Evolutionary conservation across 495 filamentous ascomycete species (phyloP).

Genomic region (Penicillium ochrochloron): DNA sequence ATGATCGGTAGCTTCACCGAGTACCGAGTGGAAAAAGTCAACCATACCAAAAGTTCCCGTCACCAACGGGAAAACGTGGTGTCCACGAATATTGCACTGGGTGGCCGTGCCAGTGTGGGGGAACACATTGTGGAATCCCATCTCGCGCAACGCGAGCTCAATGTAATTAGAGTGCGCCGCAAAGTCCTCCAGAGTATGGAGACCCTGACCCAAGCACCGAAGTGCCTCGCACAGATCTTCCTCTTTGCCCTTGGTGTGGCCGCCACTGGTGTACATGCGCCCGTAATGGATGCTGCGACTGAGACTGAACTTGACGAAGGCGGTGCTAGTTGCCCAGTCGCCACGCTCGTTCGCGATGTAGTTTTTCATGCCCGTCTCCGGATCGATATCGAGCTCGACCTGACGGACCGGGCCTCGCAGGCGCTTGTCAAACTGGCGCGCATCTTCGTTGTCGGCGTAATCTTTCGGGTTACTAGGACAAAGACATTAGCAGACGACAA

Average conservation of each 20-base stretch:
- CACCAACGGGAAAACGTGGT: conserved; percentile 81
- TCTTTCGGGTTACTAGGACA: conserved; percentile 72
- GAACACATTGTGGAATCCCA: conserved; percentile 83
- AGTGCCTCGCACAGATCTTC: conserved; percentile 89
- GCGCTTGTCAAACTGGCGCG: conserved; percentile 80
- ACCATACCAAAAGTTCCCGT: conserved; percentile 92
- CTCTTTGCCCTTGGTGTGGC: conserved; percentile 68
- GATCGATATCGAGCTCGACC: conserved; percentile 81
- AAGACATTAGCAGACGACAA: background rate
- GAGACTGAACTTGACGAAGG: conserved; percentile 86
- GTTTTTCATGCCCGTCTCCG: conserved; percentile 93
- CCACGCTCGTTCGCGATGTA: conserved; percentile 94
- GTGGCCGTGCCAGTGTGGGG: conserved; percentile 79
- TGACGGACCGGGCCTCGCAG: conserved; percentile 76
- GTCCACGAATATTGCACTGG: conserved; percentile 72
- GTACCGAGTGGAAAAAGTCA: conserved; percentile 95
- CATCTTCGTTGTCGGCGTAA: conserved; percentile 88
- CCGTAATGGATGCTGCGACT: conserved; percentile 87
- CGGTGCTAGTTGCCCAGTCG: conserved; percentile 84
- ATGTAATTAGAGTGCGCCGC: conserved; percentile 94
- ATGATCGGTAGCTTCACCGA: conserved; percentile 93
- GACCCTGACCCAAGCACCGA: conserved; percentile 83
- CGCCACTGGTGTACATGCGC: conserved; percentile 78
- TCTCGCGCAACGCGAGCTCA: conserved; percentile 84
- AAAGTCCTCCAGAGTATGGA: conserved; percentile 96